These are phyloP conservation scores for Phyllosticta capitalensis DNA, from an alignment of 2,329 filamentous ascomycete species.

Conservation along the genomic window DNA sequence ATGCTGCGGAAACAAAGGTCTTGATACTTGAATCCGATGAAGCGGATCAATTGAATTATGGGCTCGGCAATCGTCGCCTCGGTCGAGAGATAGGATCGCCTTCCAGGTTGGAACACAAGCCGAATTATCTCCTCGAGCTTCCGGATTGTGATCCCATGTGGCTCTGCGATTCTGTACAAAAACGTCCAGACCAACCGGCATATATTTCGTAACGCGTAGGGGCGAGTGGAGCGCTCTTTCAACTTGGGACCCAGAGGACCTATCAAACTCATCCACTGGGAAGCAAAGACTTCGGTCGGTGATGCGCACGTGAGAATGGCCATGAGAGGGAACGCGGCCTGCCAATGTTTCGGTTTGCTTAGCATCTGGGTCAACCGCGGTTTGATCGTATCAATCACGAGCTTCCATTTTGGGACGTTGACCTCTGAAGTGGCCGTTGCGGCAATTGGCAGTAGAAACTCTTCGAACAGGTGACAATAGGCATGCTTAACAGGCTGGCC, in stretches of 20 bases:
- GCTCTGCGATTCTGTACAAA: conserved; percentile 68
- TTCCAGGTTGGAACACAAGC: conserved; percentile 71
- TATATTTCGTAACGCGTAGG: conserved; percentile 76
- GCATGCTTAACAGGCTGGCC: conserved; percentile 86
- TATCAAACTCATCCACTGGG: conserved; percentile 79
- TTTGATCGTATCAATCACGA: conserved; percentile 70
- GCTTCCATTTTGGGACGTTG: conserved; percentile 72
- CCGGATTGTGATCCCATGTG: conserved; percentile 54
- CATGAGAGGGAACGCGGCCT: conserved; percentile 76
- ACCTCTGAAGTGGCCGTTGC: conserved; percentile 71
- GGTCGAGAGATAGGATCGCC: conserved; percentile 69
- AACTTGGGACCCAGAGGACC: conserved; percentile 68
- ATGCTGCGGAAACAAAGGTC: conserved; percentile 88
- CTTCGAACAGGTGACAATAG: conserved; percentile 86
- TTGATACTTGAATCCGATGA: conserved; percentile 87
- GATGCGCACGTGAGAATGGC: conserved; percentile 83
- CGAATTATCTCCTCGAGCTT: conserved; percentile 87
- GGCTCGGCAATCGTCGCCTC: conserved; percentile 81
- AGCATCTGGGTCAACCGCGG: conserved; percentile 76
- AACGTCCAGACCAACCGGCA: conserved; percentile 92
- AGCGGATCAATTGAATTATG: conserved; percentile 83
- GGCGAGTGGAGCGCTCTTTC: conserved; percentile 72
- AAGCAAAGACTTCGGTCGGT: conserved; percentile 68
- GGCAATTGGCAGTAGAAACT: conserved; percentile 76
- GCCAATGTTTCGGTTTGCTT: conserved; percentile 86